Evolutionary conservation across 2,329 filamentous ascomycete species (phyloP), one percentile per base, ranked within the genome.

Genomic region (Scortechinia acanthostroma): DNA sequence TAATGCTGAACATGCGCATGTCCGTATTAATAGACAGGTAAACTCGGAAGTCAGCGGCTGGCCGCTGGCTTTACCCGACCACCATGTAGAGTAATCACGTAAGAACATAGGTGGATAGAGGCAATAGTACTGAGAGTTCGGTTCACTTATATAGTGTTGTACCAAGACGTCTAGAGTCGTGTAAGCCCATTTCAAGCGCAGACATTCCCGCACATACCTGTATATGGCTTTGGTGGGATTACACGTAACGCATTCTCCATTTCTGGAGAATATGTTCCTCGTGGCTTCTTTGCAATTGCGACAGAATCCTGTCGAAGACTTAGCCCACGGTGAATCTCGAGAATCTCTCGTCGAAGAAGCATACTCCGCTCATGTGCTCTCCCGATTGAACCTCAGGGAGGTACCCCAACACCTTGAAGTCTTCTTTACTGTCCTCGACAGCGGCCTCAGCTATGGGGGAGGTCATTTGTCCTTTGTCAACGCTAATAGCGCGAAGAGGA

Each of bases 61-160:
- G 10, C 58, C 56, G 16, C 48, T 53, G 16, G 56, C 50, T 49
- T 65, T 56, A 45, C 63, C 55, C 23, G 57, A 50, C 68, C 70
- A 73, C 70, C 70, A 73, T 23, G 61, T 52, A 5, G 63, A 58
- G 50, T 73, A 73, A 17, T 68, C 63, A 1, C 64, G 57, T 15
- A 64, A 62, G 35, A 73, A 69, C 2, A 62, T 63, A 3, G 66
- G 63, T 2, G 65, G 67, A 46, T 72, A 73, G 4, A 73, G 59
- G 30, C 62, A 54, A 47, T 64, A 71, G 48, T 72, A 72, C 22
- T 67, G 64, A 44, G 66, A 64, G 46, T 74, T 73, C 35, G 65
- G 62, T 3, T 63, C 60, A 42, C 55, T 57, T 4, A 73, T 56
- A 49, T 67, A 74, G 49, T 70, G 62, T 42, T 72, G 68, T 2